Evolutionary conservation across 257 asterid genomes (phyloP), one percentile per base, ranked within the genome.

Genomic region (Solanum sitiens): DNA sequence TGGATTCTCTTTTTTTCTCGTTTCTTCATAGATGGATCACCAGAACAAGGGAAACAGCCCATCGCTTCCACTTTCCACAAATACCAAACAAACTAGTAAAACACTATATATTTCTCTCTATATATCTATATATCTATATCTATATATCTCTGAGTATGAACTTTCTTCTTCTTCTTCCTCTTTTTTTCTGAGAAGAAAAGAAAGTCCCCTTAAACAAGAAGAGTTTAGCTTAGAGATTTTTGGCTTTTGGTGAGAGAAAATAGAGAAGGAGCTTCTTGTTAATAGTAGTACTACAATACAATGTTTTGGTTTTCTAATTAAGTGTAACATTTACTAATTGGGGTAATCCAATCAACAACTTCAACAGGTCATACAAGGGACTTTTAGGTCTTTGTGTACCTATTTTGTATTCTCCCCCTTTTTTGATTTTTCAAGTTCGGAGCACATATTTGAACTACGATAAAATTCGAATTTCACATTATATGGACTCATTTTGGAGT

Each of bases 11-110:
- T 90, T 86, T 80, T 92, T 56, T 89, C 86, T 40, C 89, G 79
- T 86, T 90, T 92, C 89, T 89, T 91, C 13, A 77, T 68, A 21
- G 98, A 90, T 77, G 96, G 89, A 87, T 91, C 94, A 21, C 96
- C 92, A 6, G 94, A 89, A 87, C 98, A 93, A 90, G 83, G 92
- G 89, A 95, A 94, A 92, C 98, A 95, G 9, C 98, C 94, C 98
- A 95, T 95, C 70, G 86, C 77, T 93, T 83, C 72, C 85, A 32
- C 39, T 39, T 83, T 70, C 71, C 77, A 37, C 82, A 37, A 40
- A 21, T 79, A 72, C 83, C 25, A 37, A 79, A 42, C 23, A 47
- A 47, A 80, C 27, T 15, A 47, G 23, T 27, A 30, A 27, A 30
- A 82, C 86, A 82, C 86, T 82, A 23, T 77, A 53, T 65, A 30